Evolutionary conservation across 2,329 filamentous ascomycete genomes (phyloP), one percentile per base, ranked within the genome.

Genomic region (Chaetomium sp.): DNA sequence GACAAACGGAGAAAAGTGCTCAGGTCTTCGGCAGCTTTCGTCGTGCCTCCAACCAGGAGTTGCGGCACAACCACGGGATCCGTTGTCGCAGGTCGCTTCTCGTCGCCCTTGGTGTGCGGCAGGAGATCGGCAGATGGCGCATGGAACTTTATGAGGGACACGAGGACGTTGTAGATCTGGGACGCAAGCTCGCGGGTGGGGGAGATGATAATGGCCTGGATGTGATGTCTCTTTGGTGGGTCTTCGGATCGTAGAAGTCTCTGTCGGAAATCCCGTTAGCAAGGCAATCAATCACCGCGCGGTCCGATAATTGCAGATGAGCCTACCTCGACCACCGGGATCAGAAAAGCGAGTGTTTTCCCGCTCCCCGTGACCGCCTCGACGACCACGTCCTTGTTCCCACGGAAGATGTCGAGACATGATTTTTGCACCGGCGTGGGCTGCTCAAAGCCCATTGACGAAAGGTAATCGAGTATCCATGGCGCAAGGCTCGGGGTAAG

Each of bases 171-270:
- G 74, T 96, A 87, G 61, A 98, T 98, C 76, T 99, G 95, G 1
- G 87, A 87, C 1, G 95, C 94, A 58, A 99, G 83, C 78, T 99
- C 95, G 77, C 95, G 88, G 1, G 92, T 99, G 0, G 95, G 95
- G 19, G 93, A 94, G 66, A 99, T 88, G 71, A 99, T 88, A 68
- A 99, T 95, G 69, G 91, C 92, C 65, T 90, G 91, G 65, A 99
- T 85, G 75, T 98, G 92, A 76, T 97, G 90, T 73, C 90, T 92
- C 78, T 95, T 96, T 38, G 92, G 87, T 2, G 92, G 90, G 66
- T 94, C 91, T 66, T 93, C 89, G 31, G 91, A 79, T 69, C 90
- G 88, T 65, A 98, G 80, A 54, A 98, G 82, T 70, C 91, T 90
- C 77, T 96, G 55, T 49, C 6, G n/a, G 3, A 5, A 29, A 25